Percentiles rank a stretch among this genome's conserved stretches.
Evolutionary conservation across 2,329 filamentous ascomycete genomes (phyloP).

Genomic region (Fusarium penzigii): DNA sequence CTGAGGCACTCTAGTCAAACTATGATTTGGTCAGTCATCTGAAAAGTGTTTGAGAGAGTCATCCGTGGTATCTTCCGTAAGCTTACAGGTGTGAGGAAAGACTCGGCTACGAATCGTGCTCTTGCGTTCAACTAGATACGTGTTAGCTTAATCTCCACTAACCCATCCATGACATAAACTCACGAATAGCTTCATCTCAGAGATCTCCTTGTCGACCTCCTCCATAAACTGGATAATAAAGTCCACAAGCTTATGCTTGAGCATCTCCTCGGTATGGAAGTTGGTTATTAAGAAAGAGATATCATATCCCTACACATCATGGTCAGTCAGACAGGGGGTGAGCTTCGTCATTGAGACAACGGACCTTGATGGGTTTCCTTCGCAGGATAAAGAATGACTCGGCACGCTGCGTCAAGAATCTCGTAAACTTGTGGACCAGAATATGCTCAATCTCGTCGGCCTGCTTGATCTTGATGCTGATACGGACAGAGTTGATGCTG

Average conservation of each 20-base stretch:
- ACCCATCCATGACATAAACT: slow-evolving; percentile 37
- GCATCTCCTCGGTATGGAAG: slow-evolving; percentile 97
- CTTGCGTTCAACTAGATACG: slow-evolving; percentile 79
- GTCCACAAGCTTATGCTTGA: slow-evolving; percentile 98
- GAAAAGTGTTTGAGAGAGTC: not conserved
- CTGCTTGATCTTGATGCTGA: slow-evolving; percentile 99
- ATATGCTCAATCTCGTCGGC: slow-evolving; percentile 99
- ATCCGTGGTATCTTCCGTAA: not conserved
- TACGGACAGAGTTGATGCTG: slow-evolving; percentile 92
- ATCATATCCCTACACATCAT: slow-evolving; percentile 75
- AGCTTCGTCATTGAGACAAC: slow-evolving; percentile 17
- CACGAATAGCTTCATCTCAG: slow-evolving; percentile 99
- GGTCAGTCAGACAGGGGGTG: slow-evolving; percentile 18
- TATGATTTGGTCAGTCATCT: slow-evolving; percentile 17
- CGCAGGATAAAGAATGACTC: slow-evolving; percentile 96
- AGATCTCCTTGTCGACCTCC: slow-evolving; percentile 99
- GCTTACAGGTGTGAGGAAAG: slow-evolving; percentile 88
- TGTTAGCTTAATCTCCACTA: slow-evolving; percentile 14
- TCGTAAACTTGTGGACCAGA: slow-evolving; percentile 95
- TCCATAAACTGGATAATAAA: slow-evolving; percentile 99
- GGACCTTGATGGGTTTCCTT: slow-evolving; percentile 90
- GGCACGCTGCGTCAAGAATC: slow-evolving; percentile 79
- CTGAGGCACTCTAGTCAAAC: slow-evolving; percentile 36
- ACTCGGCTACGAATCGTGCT: slow-evolving; percentile 96
- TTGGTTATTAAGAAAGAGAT: slow-evolving; percentile 99